Conservation (phyloP, 768 basidiomycete genomes). For the Lentinula sp. region DNA sequence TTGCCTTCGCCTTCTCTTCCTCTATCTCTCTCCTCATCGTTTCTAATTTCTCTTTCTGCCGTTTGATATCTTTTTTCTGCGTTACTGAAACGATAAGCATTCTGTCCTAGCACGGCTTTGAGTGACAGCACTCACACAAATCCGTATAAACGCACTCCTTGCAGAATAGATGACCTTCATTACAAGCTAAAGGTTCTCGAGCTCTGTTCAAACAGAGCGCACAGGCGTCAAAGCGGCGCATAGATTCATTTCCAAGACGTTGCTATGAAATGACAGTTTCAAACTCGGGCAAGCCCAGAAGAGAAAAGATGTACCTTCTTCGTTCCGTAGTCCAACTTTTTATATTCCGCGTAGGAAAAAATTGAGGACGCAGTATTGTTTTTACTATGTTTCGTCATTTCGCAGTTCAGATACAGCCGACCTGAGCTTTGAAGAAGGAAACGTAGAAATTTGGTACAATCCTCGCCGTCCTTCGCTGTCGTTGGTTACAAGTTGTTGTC, state of each 20-base stretch:
- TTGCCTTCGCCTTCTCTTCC: constrained; percentile 63
- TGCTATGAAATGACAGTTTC: constrained; percentile 31
- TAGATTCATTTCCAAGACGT: constrained; percentile 86
- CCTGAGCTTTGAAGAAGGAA: no score
- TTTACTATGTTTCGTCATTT: constrained; percentile 86
- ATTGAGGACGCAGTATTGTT: constrained; percentile 88
- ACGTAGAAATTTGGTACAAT: no score
- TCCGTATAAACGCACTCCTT: constrained; percentile 91
- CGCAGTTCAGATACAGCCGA: no score
- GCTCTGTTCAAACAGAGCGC: constrained; percentile 82
- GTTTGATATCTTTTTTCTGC: constrained; percentile 91
- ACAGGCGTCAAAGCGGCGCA: constrained; percentile 90
- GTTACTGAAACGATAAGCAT: constrained; percentile 40
- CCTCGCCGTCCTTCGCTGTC: no score
- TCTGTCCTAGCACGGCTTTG: neutral
- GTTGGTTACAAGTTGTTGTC: no score
- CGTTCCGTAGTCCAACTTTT: constrained; percentile 80
- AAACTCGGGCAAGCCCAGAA: neutral
- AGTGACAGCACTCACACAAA: constrained; percentile 46
- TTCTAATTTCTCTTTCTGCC: constrained; percentile 79
- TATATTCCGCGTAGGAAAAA: constrained; percentile 87
- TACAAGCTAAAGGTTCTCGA: constrained; percentile 77
- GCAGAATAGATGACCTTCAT: constrained; percentile 90
- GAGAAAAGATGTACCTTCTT: constrained; percentile 45
- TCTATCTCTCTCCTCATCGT: constrained; percentile 74